Conservation (phyloP, 2,329 filamentous ascomycete species). For the Colletotrichum echinochloae region DNA sequence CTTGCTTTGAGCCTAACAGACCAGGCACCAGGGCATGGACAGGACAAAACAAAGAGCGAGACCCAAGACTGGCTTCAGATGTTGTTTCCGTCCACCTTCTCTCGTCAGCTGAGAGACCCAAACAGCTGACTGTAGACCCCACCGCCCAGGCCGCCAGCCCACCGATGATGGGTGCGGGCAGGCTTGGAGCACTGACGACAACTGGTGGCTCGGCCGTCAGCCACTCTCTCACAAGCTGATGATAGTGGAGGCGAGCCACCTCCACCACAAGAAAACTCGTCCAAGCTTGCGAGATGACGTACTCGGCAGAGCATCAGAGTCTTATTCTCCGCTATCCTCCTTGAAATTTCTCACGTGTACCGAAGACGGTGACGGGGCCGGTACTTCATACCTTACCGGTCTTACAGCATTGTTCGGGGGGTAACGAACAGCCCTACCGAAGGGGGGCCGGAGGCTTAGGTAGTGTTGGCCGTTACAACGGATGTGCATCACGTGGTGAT, state of each 20-base stretch:
- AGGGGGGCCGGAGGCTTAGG: constrained; percentile 9
- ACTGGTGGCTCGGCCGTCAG: constrained; percentile 36
- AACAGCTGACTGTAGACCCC: neutral
- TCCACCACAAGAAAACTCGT: constrained; percentile 19
- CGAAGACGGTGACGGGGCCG: neutral
- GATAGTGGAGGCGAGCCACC: constrained; percentile 19
- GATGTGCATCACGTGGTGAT: constrained; percentile 26
- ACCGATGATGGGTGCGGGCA: constrained; percentile 31
- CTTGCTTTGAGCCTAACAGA: neutral
- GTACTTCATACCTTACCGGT: neutral
- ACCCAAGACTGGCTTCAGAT: neutral
- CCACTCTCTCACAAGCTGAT: constrained; percentile 6
- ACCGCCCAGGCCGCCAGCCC: constrained; percentile 12
- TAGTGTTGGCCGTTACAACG: neutral
- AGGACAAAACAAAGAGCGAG: neutral
- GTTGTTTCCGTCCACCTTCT: neutral
- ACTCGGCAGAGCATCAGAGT: neutral
- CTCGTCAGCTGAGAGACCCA: neutral
- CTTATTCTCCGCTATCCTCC: neutral
- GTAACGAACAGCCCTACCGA: constrained; percentile 33
- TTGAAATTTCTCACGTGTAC: neutral
- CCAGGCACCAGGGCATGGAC: neutral
- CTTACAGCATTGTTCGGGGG: neutral
- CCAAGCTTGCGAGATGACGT: constrained; percentile 28
- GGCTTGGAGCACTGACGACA: constrained; percentile 35